Evolutionary conservation across 148 eudicot species (phyloP), one percentile per base, ranked within the genome.

Genomic region (Spergularia marina): DNA sequence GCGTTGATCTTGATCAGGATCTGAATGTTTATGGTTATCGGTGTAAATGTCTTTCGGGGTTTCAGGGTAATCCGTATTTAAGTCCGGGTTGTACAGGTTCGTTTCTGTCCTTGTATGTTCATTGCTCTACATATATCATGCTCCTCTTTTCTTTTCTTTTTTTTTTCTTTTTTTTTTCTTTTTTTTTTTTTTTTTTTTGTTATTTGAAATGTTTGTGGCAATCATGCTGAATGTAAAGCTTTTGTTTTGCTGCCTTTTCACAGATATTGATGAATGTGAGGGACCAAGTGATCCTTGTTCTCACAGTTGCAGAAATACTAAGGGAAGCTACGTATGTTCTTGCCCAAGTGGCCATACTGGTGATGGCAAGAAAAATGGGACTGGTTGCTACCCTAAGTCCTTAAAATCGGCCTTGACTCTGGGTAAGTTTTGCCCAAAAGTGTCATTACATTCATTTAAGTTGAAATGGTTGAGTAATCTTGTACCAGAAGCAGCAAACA

Each of bases 51-150:
- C 60, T 17, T 25, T 47, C 18, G 25, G 74, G 74, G 34, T 76
- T 44, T 34, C 68, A 76, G 68, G 79, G 79, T 25, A 76, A 76
- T 68, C 79, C 79, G 12, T 76, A 76, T 68, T 67, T 76, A 18
- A 15, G 23, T 47, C 79, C 72, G 15, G 79, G 79, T 51, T 76
- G 79, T 41, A 68, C 47, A 76, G 79, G 79, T 76, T 17, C 56
- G 72, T 66, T 36, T 36, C 18, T 52, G 9, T 1, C 4, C 20
- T 41, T 63, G n/a, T 52, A n/a, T 30, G 1, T 44, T 44, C 49
- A 44, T 6, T 44, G 49, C 0, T 44, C 7, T 44, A 6, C 25
- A 23, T 1, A 23, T 23, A 0, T 23, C 25, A 0, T 44, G 49
- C 36, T 44, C 49, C 49, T 44, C 4, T 41, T 41, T 6, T 44